Base-by-base conservation (phyloP, 2,329 filamentous ascomycete species). In the Colletotrichum theobromicola region DNA sequence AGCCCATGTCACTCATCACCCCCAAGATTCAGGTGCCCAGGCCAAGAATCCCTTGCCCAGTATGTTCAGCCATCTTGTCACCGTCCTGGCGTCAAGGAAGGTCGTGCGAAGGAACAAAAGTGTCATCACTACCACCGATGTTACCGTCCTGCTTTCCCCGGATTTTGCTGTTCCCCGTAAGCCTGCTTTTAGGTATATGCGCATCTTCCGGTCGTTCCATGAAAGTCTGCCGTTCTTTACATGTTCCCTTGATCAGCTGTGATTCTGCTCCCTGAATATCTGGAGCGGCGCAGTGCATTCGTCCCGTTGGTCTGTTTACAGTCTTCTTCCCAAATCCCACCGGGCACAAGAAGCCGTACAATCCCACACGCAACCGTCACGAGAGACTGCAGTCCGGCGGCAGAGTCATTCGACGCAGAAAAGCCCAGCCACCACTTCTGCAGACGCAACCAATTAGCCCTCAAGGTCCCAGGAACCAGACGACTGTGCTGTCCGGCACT, bases 71-170 rank as follows among this genome's bases (percentile, higher is more conserved):
- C 60, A 62, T 42, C 60, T 24, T 61, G 65, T 61, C 21, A 60
- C 63, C 61, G 53, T 35, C 42, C 60, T 62, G 60, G 42, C 62
- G 72, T 62, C 72, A 74, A 74, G n/a, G n/a, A n/a, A n/a, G n/a
- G 62, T 58, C 28, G 57, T 21, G n/a, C 26, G 26, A 62, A 28
- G 42, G 24, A 60, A 74, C 68, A 67, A 72, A 72, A 74, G 68
- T 58, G 62, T 46, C 57, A 32, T 63, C 62, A 18, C 62, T 63
- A 46, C 68, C 62, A 16, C 68, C 55, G 55, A 46, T 61, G 53
- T 28, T 12, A 46, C 55, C 42, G 42, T 30, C 42, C 46, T 67
- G 53, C n/a, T 57, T 73, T 67, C 72, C 72, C 68, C 72, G 37
- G 72, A 67, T 74, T 70, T 46, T 46, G 28, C n/a, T 12, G 13